Percentiles rank a stretch among this genome's conserved stretches.
Evolutionary conservation across 345 rosid species (phyloP).

Genomic region (Euphorbia lathyris): DNA sequence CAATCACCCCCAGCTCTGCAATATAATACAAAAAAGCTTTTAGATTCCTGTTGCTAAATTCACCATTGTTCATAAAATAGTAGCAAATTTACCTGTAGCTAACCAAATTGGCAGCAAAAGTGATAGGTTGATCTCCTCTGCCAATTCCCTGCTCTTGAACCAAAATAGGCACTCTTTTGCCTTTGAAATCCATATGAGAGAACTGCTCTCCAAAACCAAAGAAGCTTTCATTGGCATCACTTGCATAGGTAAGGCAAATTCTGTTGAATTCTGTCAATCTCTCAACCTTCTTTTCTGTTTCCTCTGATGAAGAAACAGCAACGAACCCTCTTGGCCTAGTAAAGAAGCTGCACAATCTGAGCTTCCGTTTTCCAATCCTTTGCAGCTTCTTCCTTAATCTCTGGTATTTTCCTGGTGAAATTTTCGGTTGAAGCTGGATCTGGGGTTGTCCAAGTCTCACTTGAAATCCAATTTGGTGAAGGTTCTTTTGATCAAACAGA

Average conservation of each 20-base stretch:
- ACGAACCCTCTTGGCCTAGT: constrained; percentile 37
- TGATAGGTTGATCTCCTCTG: constrained; percentile 75
- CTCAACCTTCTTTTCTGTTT: constrained; percentile 28
- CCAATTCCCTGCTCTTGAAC: constrained; percentile 86
- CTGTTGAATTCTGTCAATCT: constrained; percentile 42
- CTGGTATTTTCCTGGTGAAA: constrained; percentile 24
- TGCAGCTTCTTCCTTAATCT: constrained; percentile 31
- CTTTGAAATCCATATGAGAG: constrained; percentile 68
- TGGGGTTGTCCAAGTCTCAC: constrained; percentile 42
- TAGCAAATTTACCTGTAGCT: constrained; percentile 52
- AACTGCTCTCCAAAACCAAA: constrained; percentile 75
- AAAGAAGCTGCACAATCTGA: constrained; percentile 34
- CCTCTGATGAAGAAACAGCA: constrained; percentile 35
- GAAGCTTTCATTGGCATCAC: constrained; percentile 56
- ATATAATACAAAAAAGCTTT: background rate
- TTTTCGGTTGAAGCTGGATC: constrained; percentile 15
- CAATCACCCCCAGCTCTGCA: constrained; percentile 70
- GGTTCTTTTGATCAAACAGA: constrained; percentile 46
- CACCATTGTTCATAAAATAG: background rate
- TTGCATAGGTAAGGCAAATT: constrained; percentile 51
- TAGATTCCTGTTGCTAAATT: background rate
- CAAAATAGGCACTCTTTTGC: constrained; percentile 64
- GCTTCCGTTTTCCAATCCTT: constrained; percentile 31
- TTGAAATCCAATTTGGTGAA: constrained; percentile 47
- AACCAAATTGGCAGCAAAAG: constrained; percentile 67